Evolutionary conservation across 768 basidiomycete species (phyloP), one percentile per base, ranked within the genome.

Genomic region (Podaxis sp.): DNA sequence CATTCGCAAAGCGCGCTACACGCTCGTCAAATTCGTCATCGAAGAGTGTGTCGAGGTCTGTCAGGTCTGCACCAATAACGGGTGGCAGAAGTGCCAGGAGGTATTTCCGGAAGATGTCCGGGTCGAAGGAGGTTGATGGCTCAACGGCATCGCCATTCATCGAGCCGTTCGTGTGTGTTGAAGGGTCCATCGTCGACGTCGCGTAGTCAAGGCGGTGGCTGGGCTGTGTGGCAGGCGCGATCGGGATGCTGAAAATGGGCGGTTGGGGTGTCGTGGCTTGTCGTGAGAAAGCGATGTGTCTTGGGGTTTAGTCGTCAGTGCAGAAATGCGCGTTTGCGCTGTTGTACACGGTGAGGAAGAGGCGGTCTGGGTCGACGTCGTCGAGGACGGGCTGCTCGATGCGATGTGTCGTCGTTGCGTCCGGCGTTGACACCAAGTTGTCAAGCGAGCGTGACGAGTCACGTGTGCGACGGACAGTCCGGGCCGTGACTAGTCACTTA

Each of bases 11-110:
- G 60, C 88, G 83, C 54, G 83, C 72, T 22, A 93, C 88, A 67
- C 85, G 87, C 66, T 91, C 91, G 60, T 88, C 83, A 65, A 93
- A 95, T 57, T 85, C 84, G 55, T 83, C 80, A 68, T 92, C 88
- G 66, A 95, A 87, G 38, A 91, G 70, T 0, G 83, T 77, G 40
- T 88, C 81, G 2, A 95, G 77, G 60, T 95, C 92, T 44, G 80
- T 77, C 0, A 79, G 79, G 11, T 77, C 70, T 2, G 91, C 88
- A n/a, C 87, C 92, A n/a, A 96, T 81, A 1, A 94, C 82, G 11
- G 92, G 89, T 1, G 94, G 93, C 2, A 96, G 78, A 24, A 96
- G 79, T 0, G 85, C 78, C 46, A 84, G 76, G 33, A 95, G 79
- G 75, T 94, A 95, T 8, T 81, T 76, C 63, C 82, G 85, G 72